phyloP scores from a whole-genome alignment of 805 yeast genomes.

The Kazachstania taianensis region DNA sequence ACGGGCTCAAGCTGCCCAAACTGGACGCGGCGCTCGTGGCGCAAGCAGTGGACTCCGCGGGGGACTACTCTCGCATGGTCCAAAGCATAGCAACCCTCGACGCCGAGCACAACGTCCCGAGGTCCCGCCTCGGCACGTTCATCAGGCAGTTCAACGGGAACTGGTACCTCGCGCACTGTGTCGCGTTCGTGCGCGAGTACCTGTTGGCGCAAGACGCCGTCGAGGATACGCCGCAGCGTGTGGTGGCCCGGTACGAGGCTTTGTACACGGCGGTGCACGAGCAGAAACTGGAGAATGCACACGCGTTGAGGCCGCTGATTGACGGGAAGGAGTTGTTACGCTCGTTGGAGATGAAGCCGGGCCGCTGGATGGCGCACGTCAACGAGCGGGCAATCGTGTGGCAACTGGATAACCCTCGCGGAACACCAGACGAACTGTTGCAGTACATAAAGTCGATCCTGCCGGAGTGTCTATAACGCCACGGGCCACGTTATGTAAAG shows the following conservation, averaged over 20 bases:
- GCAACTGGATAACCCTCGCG: conserved; percentile 69
- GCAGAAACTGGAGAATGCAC: conserved; percentile 16
- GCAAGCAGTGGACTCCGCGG: conserved; percentile 31
- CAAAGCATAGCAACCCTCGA: background rate
- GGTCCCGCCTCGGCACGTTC: conserved; percentile 53
- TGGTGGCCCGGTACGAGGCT: conserved; percentile 24
- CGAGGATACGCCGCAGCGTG: background rate
- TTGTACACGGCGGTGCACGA: conserved; percentile 25
- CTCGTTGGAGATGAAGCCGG: conserved; percentile 52
- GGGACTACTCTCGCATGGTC: conserved; percentile 13
- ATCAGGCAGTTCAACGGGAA: conserved; percentile 45
- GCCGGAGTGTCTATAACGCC: conserved; percentile 12
- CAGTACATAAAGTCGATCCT: conserved; percentile 28
- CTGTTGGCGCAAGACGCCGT: conserved; percentile 3
- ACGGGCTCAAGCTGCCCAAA: conserved; percentile 59
- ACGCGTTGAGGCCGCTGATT: conserved; percentile 50
- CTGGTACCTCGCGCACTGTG: conserved; percentile 38
- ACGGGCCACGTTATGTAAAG: too few relatives aligned
- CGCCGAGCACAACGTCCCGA: conserved; percentile 8
- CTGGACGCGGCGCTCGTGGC: conserved; percentile 44
- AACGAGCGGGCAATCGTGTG: conserved; percentile 50
- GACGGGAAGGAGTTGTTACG: conserved; percentile 64
- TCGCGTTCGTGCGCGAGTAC: conserved; percentile 21
- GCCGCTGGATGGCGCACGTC: conserved; percentile 71
- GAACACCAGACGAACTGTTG: conserved; percentile 44